Base-by-base conservation (phyloP, 2,329 filamentous ascomycete species). In the Lecanicillium sp. region DNA sequence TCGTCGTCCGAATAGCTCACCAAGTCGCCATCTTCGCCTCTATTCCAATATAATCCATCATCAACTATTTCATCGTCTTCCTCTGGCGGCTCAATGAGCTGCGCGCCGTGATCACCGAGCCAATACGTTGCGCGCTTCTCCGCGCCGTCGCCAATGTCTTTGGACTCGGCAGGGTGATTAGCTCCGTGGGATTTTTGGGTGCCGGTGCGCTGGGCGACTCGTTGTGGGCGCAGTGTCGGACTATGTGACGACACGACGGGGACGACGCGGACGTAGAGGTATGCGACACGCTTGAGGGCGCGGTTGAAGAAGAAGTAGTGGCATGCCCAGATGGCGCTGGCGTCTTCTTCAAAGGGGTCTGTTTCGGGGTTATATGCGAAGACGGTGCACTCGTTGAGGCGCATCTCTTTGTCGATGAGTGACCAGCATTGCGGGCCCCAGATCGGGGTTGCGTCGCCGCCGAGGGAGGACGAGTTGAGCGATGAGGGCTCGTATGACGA, bases 231-330 rank as follows among this genome's bases (percentile, higher is more conserved):
- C 35, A 69, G 52, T 17, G 60, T 62, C 33, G 72, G 83, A 44
- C 71, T 80, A 57, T 71, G 78, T 3, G 71, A 71, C 47, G 69
- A 84, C 53, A 84, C 80, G 49, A 83, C 82, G 42, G 78, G 90
- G 33, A 95, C 78, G n/a, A 86, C 89, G 44, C 90, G 83, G 33
- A 95, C 76, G 54, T 95, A 94, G 33, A 98, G 67, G 58, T 98
- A 98, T 44, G 87, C 89, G 14, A 98, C 90, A 30, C 92, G 80
- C 67, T 96, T 96, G 55, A 83, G 75, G 18, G 80, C 71, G 53
- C 90, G 90, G 69, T 94, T 95, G 73, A 95, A 96, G 61, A 96
- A 94, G 68, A 98, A 95, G 62, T 94, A 95, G 59, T 96, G 89
- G 45, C 89, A 73, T 35, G 85, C 88, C 90, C 90, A 98, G 45